Evolutionary conservation across 805 yeast genomes (phyloP), one percentile per base, ranked within the genome.

Genomic region (Sungouiozyma intestinalis): DNA sequence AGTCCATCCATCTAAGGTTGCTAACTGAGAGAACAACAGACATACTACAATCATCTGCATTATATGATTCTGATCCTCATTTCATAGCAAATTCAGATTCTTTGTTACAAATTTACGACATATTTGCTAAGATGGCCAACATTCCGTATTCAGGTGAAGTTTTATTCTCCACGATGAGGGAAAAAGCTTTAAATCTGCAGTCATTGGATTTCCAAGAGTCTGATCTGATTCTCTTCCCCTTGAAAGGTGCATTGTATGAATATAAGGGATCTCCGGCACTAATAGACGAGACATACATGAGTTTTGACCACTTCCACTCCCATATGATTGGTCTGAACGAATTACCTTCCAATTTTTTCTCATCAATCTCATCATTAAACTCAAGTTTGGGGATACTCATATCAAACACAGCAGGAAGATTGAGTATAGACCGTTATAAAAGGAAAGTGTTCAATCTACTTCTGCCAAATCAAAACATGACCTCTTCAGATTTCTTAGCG

Each of bases 91-190:
- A 52, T 27, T 48, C 57, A 14, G 61, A 63, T 40, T 48, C 62
- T 2, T 46, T 57, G 24, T 34, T 65, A 14, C 64, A 62, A 34
- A 55, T 65, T n/a, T 51, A 64, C 36, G 56, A 57, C 35, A 62
- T 63, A 33, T 61, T 67, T 36, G 56, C 66, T 39, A 55, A 62
- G 19, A 50, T 64, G 37, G 60, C 64, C 49, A 57, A 62, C 42
- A 52, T 63, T 39, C 62, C 79, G 54, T 87, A 84, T 63, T 80
- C 85, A 50, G 95, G 90, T 57, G 94, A 86, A 35, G 57, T 58
- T 1, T 48, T 60, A 9, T 57, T 58, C 36, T 56, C 63, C 2
- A 53, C 63, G 3, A 42, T 52, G 8, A 47, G 54, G 32, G 64
- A 58, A 37, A 57, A 58, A 38, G 60, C 58, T 2, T 37, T 47